Conservation (phyloP, 2,329 filamentous ascomycete genomes). For the Dactylellina parvicollis region DNA sequence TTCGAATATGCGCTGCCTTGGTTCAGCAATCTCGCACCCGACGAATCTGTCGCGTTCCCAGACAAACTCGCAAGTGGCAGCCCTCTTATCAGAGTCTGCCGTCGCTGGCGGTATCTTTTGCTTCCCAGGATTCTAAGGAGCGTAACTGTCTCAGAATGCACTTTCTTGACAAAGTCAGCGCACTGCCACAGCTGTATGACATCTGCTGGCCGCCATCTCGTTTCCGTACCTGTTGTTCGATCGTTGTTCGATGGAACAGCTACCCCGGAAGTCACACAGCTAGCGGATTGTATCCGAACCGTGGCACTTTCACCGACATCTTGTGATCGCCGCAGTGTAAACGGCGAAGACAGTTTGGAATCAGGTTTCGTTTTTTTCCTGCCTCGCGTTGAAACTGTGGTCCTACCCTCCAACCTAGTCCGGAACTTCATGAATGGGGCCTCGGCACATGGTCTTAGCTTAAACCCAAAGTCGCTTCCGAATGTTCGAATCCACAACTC, state of each 20-base stretch:
- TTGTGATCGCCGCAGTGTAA: conserved; percentile 9
- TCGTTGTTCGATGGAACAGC: conserved; percentile 35
- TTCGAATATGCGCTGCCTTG: conserved; percentile 15
- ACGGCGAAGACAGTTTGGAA: conserved; percentile 34
- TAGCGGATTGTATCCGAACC: conserved; percentile 18
- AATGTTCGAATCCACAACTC: conserved; percentile 19
- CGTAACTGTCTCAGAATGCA: conserved; percentile 38
- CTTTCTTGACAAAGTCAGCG: conserved; percentile 36
- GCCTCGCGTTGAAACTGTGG: conserved; percentile 24
- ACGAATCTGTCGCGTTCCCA: neutral
- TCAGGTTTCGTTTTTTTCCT: conserved; percentile 37
- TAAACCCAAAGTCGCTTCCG: conserved; percentile 22
- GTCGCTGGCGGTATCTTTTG: conserved; percentile 24
- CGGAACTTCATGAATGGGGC: conserved; percentile 22
- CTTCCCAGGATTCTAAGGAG: conserved; percentile 24
- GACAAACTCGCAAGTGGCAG: neutral
- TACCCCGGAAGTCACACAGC: conserved; percentile 9
- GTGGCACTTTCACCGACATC: conserved; percentile 14
- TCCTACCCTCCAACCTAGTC: conserved; percentile 23
- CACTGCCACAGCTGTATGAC: conserved; percentile 12
- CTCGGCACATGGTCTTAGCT: conserved; percentile 20
- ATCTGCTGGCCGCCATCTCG: neutral
- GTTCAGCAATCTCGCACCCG: neutral
- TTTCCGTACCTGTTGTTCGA: conserved; percentile 27
- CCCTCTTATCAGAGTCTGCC: conserved; percentile 25